phyloP scores from a whole-genome alignment of 1,284 basidiomycete genomes.

The Malassezia dermatis region DNA sequence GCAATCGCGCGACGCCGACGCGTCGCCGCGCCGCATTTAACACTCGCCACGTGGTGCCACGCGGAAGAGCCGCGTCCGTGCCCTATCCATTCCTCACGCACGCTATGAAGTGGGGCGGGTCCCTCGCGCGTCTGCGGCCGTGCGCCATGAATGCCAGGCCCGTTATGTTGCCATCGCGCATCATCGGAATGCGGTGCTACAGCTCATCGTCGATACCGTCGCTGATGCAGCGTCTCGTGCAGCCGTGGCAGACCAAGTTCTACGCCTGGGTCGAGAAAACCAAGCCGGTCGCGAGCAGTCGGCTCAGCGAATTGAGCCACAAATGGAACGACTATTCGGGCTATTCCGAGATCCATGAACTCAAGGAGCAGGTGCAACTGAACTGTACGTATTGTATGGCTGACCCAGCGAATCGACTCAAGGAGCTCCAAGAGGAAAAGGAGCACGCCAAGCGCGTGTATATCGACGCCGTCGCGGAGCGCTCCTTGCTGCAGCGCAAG shows the following conservation, averaged over 20 bases:
- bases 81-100: background rate
- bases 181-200: background rate
- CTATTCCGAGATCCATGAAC: slow-evolving; percentile 27
- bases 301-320: slow-evolving; percentile 18
- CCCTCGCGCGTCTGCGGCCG: background rate
- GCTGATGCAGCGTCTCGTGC: background rate
- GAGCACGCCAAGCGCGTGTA: slow-evolving; percentile 23
- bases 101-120: background rate
- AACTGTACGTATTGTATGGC: slow-evolving; percentile 14
- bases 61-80: background rate
- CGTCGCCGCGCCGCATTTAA: slow-evolving; percentile 1
- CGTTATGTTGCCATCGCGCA: background rate
- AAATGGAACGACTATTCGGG: slow-evolving; percentile 36
- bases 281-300: slow-evolving; percentile 1
- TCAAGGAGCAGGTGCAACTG: slow-evolving; percentile 22
- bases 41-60: slow-evolving; percentile 10
- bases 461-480: slow-evolving; percentile 24
- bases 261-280: slow-evolving; percentile 3
- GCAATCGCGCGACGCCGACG: background rate
- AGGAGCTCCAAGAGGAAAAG: slow-evolving; percentile 15
- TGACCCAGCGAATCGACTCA: slow-evolving; percentile 19
- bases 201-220: background rate
- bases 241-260: background rate
- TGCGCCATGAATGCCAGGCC: background rate
- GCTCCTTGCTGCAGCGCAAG: slow-evolving; percentile 27